phyloP scores from a whole-genome alignment of 2,329 filamentous ascomycete species.

The Fusarium succisae region DNA sequence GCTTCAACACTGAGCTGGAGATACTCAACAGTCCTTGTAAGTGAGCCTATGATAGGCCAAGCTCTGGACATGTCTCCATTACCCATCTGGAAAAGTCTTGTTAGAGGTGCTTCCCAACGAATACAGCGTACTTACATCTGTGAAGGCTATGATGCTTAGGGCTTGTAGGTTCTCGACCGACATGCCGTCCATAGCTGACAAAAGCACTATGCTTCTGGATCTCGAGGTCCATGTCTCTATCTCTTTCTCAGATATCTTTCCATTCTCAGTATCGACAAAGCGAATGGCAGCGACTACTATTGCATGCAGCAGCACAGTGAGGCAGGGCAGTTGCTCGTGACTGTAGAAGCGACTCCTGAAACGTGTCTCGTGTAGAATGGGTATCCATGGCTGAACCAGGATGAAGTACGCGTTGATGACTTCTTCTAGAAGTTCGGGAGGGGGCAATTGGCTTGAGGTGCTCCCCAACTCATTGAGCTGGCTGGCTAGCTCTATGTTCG shows the following conservation, averaged over 20 bases:
- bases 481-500: conserved; percentile 33
- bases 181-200: conserved; percentile 34
- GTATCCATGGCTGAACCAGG: conserved; percentile 37
- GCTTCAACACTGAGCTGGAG: conserved; percentile 43
- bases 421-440: conserved; percentile 30
- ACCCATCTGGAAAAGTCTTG: conserved; percentile 33
- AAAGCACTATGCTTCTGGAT: conserved; percentile 31
- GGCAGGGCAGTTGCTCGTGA: conserved; percentile 23
- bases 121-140: conserved; percentile 15
- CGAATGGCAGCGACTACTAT: conserved; percentile 36
- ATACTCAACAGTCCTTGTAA: conserved; percentile 45
- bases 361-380: conserved; percentile 31
- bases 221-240: conserved; percentile 18
- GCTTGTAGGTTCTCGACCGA: conserved; percentile 38
- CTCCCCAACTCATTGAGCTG: conserved; percentile 24
- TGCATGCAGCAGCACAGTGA: conserved; percentile 26
- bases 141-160: conserved; percentile 35
- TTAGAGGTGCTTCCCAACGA: fast-evolving
- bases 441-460: conserved; percentile 11
- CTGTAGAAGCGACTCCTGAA: conserved; percentile 34
- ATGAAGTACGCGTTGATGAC: conserved; percentile 35
- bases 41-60: conserved; percentile 45
- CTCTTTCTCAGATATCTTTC: background rate
- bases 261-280: conserved; percentile 6
- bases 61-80: conserved; percentile 39